Percentiles rank a stretch among this genome's conserved stretches.
These are phyloP conservation scores for Sugiyamaella sp. DNA, from an alignment of 1,139 yeast genomes.

Conservation along the genomic window DNA sequence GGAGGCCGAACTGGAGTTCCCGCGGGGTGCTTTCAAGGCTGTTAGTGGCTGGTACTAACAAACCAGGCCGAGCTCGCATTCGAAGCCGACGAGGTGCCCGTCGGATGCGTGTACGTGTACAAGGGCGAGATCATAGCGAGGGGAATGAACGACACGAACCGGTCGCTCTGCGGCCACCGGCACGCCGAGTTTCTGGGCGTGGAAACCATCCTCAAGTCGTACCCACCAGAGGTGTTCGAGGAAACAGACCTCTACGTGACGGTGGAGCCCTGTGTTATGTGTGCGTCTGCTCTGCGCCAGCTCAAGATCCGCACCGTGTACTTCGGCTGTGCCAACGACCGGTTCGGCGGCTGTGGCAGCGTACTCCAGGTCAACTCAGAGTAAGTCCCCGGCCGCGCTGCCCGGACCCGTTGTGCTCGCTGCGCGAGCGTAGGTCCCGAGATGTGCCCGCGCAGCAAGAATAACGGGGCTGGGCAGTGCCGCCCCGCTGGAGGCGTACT, in stretches of 20 bases:
- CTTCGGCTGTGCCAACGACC: constrained; percentile 91
- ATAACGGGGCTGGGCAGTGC: no score
- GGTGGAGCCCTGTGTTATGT: constrained; percentile 98
- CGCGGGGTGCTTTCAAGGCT: no score
- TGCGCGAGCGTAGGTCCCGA: no score
- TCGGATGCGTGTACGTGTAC: constrained; percentile 68
- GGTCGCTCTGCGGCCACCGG: constrained; percentile 76
- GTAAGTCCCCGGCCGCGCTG: constrained; percentile 10
- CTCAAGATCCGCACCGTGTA: constrained; percentile 70
- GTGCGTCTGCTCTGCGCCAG: constrained; percentile 90
- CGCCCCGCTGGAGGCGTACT: no score
- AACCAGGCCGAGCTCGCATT: constrained; percentile 59
- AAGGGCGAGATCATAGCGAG: constrained; percentile 61
- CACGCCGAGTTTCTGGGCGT: constrained; percentile 93
- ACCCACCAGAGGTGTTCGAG: constrained; percentile 47
- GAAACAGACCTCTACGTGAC: constrained; percentile 78
- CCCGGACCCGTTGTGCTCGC: constrained; percentile 8
- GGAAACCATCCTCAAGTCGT: constrained; percentile 50
- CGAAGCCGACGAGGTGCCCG: constrained; percentile 65
- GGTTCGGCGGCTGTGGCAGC: constrained; percentile 97
- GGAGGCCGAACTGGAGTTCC: no score
- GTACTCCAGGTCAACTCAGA: constrained; percentile 68
- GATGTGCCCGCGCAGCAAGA: not conserved
- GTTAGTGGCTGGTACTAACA: not conserved
- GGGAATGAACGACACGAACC: constrained; percentile 90